Evolutionary conservation across 2,329 filamentous ascomycete species (phyloP), one percentile per base, ranked within the genome.

Genomic region (Fusarium vanettenii): DNA sequence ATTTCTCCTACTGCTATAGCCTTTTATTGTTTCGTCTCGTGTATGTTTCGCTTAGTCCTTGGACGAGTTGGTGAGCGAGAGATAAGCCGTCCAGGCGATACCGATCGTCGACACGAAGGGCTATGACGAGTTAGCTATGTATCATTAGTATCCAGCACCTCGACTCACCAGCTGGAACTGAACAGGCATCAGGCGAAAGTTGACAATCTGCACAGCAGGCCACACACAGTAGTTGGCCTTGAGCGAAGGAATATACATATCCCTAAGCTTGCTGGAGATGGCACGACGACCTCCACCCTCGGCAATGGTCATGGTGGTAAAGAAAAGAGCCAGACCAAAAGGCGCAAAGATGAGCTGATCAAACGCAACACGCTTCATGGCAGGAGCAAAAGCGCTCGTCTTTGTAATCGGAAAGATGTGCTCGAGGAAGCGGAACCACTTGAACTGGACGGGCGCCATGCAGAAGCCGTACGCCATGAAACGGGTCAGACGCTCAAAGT

Each of bases 381-480:
- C 95, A 35, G 95, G 95, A 3, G 88, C 86, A 60, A 95, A 92
- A 3, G 92, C 92, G 77, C 90, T 90, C 13, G 87, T 89, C 86
- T 96, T 95, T 61, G 92, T 93, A 60, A 98, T 92, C 6, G 97
- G 97, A 80, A 99, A 99, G 11, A 91, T 88, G 75, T 87, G 89
- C 37, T 92, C 93, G 73, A 99, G 87, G 83, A 98, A 95, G 61
- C 91, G 90, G 85, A 98, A 98, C 97, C 97, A 99, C 82, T 94
- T 93, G 86, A 97, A 98, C 83, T 98, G 96, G 35, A 98, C 79
- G 0, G 97, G 97, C 6, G 97, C 95, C 95, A 98, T 98, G 81
- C 93, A 90, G 86, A 98, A 98, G 81, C 95, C 95, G 83, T 98
- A 99, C 6, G 94, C 93, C 95, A 98, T 98, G 87, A 98, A 99